Conservation (phyloP, 805 yeast species). For the Cyberlindnera suaveolens region DNA sequence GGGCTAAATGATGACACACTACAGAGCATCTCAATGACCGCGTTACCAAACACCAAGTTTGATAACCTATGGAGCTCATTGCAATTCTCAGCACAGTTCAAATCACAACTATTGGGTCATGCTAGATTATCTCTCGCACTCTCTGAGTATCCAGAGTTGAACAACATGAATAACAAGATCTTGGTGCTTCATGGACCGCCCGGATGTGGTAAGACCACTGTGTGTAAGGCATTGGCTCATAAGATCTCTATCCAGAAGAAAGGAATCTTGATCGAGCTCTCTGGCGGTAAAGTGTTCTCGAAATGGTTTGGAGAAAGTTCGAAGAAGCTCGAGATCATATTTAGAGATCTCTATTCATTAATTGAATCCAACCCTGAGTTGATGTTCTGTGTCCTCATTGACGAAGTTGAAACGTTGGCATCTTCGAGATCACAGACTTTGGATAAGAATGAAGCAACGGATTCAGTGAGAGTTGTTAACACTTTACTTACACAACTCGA, state of each 20-base stretch:
- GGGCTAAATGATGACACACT: constrained; percentile 7
- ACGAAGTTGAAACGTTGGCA: constrained; percentile 42
- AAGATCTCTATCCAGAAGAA: constrained; percentile 28
- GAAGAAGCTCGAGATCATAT: constrained; percentile 32
- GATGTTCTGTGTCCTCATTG: constrained; percentile 34
- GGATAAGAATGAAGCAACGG: constrained; percentile 35
- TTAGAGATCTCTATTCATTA: constrained; percentile 27
- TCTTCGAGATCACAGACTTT: constrained; percentile 31
- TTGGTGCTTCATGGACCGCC: constrained; percentile 38
- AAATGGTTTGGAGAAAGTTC: constrained; percentile 43
- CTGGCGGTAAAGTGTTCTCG: constrained; percentile 38
- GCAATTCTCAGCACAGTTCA: constrained; percentile 26
- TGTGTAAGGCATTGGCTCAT: constrained; percentile 35
- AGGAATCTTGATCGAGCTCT: constrained; percentile 34
- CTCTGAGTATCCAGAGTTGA: not conserved
- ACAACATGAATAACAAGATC: constrained; percentile 11
- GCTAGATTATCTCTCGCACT: constrained; percentile 1
- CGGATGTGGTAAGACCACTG: constrained; percentile 41
- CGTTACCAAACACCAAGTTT: constrained; percentile 26
- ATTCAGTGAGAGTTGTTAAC: constrained; percentile 38
- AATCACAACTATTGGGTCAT: constrained; percentile 26
- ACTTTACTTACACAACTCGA: constrained; percentile 38
- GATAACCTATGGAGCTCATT: constrained; percentile 32
- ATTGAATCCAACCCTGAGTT: constrained; percentile 12
- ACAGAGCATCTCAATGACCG: constrained; percentile 10